Percentiles rank a stretch among this genome's conserved stretches.
Conservation (phyloP, 1,284 basidiomycete genomes). For the Ustilago bromivora region DNA sequence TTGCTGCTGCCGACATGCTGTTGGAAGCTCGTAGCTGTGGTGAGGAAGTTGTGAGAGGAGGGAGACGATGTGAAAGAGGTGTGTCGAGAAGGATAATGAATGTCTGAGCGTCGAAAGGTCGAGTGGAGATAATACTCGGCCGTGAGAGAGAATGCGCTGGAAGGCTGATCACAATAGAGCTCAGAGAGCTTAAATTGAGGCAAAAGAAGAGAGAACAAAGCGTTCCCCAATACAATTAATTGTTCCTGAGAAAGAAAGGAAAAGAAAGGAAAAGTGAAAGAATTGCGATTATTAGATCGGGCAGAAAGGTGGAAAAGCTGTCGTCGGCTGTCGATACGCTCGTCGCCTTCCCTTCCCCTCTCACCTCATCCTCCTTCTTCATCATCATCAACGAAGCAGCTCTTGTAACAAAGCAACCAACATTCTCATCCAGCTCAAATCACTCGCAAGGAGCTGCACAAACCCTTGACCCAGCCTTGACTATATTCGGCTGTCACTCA, state of each 20-base stretch:
- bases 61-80: background rate
- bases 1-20: conserved; percentile 33
- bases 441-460: conserved; percentile 5
- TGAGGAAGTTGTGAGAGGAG: background rate
- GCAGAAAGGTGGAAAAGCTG: background rate
- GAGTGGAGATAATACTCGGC: conserved; percentile 5
- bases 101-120: background rate
- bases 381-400: conserved; percentile 15
- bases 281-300: conserved; percentile 1
- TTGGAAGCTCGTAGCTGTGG: background rate
- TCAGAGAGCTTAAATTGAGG: background rate
- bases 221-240: no score
- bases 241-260: background rate
- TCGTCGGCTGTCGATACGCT: conserved; percentile 22
- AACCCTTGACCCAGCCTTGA: background rate
- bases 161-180: background rate
- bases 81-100: background rate
- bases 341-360: conserved; percentile 3
- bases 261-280: background rate
- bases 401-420: conserved; percentile 7
- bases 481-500: background rate
- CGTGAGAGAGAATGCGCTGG: background rate
- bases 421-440: background rate
- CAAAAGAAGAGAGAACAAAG: background rate
- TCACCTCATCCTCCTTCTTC: conserved; percentile 5